A percentile compares a stretch with the other conserved stretches of the same genome.
phyloP scores from a whole-genome alignment of 768 basidiomycete species.

The Plicaturopsis crispa region DNA sequence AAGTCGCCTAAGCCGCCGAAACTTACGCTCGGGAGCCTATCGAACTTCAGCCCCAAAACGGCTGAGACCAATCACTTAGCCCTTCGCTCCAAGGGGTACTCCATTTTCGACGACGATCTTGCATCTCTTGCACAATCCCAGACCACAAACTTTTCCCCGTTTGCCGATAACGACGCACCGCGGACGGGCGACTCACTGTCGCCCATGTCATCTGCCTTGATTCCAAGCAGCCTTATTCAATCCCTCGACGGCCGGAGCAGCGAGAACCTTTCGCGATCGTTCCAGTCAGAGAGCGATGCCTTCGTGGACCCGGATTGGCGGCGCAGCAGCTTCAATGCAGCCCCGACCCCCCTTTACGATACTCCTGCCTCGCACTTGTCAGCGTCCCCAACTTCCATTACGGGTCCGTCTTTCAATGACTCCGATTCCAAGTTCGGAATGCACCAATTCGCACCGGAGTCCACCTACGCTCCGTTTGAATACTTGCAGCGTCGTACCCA shows the following conservation, averaged over 20 bases:
- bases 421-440: not conserved
- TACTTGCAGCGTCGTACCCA: conserved; percentile 21
- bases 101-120: conserved; percentile 32
- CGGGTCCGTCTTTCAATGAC: conserved; percentile 20
- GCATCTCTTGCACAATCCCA: conserved; percentile 19
- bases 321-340: conserved; percentile 1
- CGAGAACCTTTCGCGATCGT: conserved; percentile 30
- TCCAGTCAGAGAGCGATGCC: conserved; percentile 46
- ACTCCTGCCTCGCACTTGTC: too few relatives aligned
- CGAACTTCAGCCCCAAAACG: conserved; percentile 13
- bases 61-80: conserved; percentile 8
- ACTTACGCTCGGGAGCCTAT: conserved; percentile 22
- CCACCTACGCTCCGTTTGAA: too few relatives aligned
- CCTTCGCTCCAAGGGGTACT: conserved; percentile 29
- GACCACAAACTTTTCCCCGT: conserved; percentile 42
- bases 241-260: conserved; percentile 37
- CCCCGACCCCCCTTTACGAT: too few relatives aligned
- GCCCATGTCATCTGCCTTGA: conserved; percentile 39
- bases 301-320: conserved; percentile 49
- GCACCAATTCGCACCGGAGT: too few relatives aligned
- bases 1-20: conserved; percentile 20
- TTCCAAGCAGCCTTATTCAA: conserved; percentile 49
- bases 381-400: conserved; percentile 35
- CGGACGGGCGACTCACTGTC: conserved; percentile 22
- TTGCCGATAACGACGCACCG: conserved; percentile 33